Evolutionary conservation across 208 protist genomes (phyloP).

Genomic region (Trichomonas vaginalis): DNA sequence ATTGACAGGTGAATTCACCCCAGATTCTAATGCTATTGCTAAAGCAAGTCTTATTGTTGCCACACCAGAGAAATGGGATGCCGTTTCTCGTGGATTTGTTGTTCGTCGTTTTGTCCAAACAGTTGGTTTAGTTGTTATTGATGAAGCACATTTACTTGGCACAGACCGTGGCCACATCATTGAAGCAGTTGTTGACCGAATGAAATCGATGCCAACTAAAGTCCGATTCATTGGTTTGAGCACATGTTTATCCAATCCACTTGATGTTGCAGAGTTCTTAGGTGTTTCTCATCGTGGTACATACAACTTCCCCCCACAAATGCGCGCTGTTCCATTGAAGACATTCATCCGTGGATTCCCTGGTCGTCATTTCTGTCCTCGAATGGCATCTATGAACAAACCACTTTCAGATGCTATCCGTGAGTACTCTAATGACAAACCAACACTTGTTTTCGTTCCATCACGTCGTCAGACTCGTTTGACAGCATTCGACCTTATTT

Average conservation of each 20-base stretch:
- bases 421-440: constrained; percentile 63
- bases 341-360: constrained; percentile 61
- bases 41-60: constrained; percentile 83
- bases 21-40: constrained; percentile 20
- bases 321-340: constrained; percentile 41
- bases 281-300: constrained; percentile 60
- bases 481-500: constrained; percentile 10
- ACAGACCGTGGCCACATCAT: constrained; percentile 91
- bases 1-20: constrained; percentile 68
- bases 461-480: constrained; percentile 59
- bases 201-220: constrained; percentile 78
- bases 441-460: constrained; percentile 95
- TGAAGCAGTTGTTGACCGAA: constrained; percentile 87
- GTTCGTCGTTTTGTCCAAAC: constrained; percentile 41
- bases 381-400: constrained; percentile 99
- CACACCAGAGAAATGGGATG: constrained; percentile 99
- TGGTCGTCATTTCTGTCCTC: constrained; percentile 86
- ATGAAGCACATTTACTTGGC: constrained; percentile 97
- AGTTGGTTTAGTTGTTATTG: constrained; percentile 83
- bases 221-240: constrained; percentile 91
- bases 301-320: constrained; percentile 43
- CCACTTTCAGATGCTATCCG: constrained; percentile 64
- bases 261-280: constrained; percentile 90
- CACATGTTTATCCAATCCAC: constrained; percentile 93
- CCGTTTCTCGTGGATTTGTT: constrained; percentile 90